Evolutionary conservation across 768 basidiomycete species (phyloP).

Genomic region (Naganishia kalamii): DNA sequence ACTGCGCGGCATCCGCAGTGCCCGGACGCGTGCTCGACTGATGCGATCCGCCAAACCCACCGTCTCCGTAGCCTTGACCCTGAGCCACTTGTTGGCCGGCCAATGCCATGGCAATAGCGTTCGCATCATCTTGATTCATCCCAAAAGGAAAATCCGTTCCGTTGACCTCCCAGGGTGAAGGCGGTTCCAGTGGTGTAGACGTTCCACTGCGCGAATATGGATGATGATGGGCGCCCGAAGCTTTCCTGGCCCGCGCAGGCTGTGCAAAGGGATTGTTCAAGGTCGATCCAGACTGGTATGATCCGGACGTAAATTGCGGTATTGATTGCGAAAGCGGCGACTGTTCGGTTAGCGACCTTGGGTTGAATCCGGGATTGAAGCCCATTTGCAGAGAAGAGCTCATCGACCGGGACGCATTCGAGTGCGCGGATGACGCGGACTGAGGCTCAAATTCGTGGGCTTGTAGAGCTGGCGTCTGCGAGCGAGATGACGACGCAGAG

Average conservation of each 20-base stretch:
- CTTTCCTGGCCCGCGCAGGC: slow-evolving; percentile 13
- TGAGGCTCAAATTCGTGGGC: neutral
- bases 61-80: neutral
- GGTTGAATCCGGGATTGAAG: neutral
- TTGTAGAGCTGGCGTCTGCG: slow-evolving; percentile 2
- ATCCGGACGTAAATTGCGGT: neutral
- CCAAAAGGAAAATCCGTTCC: slow-evolving; percentile 5
- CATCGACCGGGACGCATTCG: slow-evolving; percentile 1
- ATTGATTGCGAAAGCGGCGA: neutral
- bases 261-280: slow-evolving; percentile 11
- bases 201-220: slow-evolving; percentile 22
- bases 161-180: slow-evolving; percentile 18
- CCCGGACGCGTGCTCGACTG: neutral
- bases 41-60: neutral
- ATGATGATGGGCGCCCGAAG: slow-evolving; percentile 15
- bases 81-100: slow-evolving; percentile 13
- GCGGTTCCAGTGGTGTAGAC: slow-evolving; percentile 18
- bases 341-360: neutral
- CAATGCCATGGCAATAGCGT: slow-evolving; percentile 8
- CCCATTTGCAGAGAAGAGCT: neutral
- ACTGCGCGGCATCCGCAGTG: neutral
- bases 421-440: neutral
- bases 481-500: neutral
- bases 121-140: neutral
- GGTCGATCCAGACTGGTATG: slow-evolving; percentile 8